Conservation (phyloP, 2,329 filamentous ascomycete genomes). For the Verticillium alfalfae region DNA sequence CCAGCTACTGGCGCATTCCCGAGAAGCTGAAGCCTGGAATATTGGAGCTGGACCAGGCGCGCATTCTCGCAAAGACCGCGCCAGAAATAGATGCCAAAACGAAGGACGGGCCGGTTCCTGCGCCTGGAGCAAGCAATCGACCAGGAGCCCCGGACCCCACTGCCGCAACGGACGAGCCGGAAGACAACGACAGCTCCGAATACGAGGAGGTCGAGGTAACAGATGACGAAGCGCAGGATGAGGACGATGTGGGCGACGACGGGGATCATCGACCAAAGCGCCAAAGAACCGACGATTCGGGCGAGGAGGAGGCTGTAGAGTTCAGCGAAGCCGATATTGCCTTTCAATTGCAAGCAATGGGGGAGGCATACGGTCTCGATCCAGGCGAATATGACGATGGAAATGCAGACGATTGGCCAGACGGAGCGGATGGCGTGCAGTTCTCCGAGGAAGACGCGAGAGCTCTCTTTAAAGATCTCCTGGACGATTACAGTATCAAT, state of each 20-base stretch:
- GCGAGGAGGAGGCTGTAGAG: constrained; percentile 59
- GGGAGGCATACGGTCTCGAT: constrained; percentile 74
- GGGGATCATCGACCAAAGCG: constrained; percentile 54
- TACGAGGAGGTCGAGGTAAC: constrained; percentile 72
- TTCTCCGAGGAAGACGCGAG: constrained; percentile 72
- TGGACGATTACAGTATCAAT: constrained; percentile 76
- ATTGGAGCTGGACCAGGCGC: constrained; percentile 64
- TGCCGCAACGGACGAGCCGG: constrained; percentile 8
- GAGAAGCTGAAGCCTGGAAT: constrained; percentile 79
- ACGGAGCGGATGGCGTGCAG: constrained; percentile 64
- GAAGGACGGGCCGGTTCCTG: constrained; percentile 12
- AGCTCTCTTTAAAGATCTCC: constrained; percentile 76
- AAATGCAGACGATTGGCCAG: constrained; percentile 56
- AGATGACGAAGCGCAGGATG: constrained; percentile 38
- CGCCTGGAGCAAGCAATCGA: background rate
- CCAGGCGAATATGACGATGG: constrained; percentile 71
- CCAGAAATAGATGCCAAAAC: constrained; percentile 13
- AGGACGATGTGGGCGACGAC: constrained; percentile 28
- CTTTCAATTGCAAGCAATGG: constrained; percentile 86
- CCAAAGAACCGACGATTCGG: constrained; percentile 44
- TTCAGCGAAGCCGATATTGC: constrained; percentile 95
- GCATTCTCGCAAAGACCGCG: constrained; percentile 53
- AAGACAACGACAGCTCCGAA: constrained; percentile 55
- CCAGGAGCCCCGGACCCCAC: constrained; percentile 11
- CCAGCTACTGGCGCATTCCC: constrained; percentile 94